Conservation (phyloP, 2,329 filamentous ascomycete species). For the Microsporum canis region DNA sequence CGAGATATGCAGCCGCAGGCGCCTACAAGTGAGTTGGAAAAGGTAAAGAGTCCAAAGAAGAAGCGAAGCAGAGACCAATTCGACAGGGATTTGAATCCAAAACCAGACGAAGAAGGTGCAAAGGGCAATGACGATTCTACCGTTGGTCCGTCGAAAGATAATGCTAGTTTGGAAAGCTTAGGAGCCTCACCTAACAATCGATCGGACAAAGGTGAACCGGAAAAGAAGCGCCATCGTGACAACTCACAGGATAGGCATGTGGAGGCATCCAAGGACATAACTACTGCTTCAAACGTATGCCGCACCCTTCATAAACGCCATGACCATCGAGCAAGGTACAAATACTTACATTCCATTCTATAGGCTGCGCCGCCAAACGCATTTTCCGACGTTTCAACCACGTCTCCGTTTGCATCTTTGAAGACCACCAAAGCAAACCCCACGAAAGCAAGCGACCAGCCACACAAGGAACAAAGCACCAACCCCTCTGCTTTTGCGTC, state of each 20-base stretch:
- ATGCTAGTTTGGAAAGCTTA: constrained; percentile 5
- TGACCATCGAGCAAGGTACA: constrained; percentile 11
- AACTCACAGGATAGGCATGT: constrained; percentile 28
- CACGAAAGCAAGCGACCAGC: constrained; percentile 13
- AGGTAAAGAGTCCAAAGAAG: constrained; percentile 30
- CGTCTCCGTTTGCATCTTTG: constrained; percentile 34
- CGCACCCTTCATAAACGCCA: constrained; percentile 6
- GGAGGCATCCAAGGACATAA: constrained; percentile 13
- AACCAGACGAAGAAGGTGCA: constrained; percentile 10
- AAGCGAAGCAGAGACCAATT: constrained; percentile 36
- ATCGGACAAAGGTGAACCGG: constrained; percentile 25
- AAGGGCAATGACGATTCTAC: constrained; percentile 13
- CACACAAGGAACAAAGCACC: constrained; percentile 28
- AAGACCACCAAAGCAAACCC: constrained; percentile 19
- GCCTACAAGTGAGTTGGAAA: constrained; percentile 10
- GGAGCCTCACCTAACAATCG: constrained; percentile 7
- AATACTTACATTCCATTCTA: background rate
- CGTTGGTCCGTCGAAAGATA: background rate
- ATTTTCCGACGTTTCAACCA: constrained; percentile 34
- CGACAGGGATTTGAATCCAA: constrained; percentile 24
- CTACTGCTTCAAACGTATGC: background rate
- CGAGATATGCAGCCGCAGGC: background rate
- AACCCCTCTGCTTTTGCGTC: constrained; percentile 54
- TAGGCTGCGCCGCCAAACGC: constrained; percentile 20
- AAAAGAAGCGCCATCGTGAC: constrained; percentile 36